Conservation (phyloP, 2,329 filamentous ascomycete species). For the Cladosporium oxysporum region DNA sequence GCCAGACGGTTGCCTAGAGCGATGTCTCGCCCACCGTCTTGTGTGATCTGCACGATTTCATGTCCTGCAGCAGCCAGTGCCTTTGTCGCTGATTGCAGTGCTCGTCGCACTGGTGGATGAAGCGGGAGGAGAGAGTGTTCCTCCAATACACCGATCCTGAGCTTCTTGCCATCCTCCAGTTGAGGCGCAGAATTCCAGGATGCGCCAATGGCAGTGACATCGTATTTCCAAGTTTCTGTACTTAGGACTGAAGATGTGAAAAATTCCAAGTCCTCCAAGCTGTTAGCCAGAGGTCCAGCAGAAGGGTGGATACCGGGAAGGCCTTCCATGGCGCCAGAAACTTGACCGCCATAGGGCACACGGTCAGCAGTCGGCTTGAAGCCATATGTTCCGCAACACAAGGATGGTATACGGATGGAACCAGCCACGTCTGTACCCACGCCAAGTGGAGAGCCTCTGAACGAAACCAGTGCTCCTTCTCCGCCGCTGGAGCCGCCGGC, state of each 20-base stretch:
- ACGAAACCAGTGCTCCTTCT: conserved; percentile 53
- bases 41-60: neutral
- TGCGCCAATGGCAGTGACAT: neutral
- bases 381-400: conserved; percentile 53
- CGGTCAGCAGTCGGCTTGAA: conserved; percentile 49
- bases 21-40: neutral
- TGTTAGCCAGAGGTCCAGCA: conserved; percentile 52
- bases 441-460: conserved; percentile 51
- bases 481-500: conserved; percentile 56
- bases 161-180: neutral
- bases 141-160: neutral
- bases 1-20: neutral
- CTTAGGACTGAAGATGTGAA: conserved; percentile 44
- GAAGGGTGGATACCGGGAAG: conserved; percentile 49
- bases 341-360: conserved; percentile 54
- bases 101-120: neutral
- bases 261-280: conserved; percentile 53
- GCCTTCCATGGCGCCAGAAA: conserved; percentile 42
- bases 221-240: neutral
- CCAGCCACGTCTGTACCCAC: conserved; percentile 59
- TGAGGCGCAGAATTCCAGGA: neutral
- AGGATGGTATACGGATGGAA: conserved; percentile 53
- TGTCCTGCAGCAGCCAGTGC: neutral
- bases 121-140: neutral
- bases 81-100: neutral